Conservation (phyloP, 345 rosid species). For the Lumnitzera littorea region DNA sequence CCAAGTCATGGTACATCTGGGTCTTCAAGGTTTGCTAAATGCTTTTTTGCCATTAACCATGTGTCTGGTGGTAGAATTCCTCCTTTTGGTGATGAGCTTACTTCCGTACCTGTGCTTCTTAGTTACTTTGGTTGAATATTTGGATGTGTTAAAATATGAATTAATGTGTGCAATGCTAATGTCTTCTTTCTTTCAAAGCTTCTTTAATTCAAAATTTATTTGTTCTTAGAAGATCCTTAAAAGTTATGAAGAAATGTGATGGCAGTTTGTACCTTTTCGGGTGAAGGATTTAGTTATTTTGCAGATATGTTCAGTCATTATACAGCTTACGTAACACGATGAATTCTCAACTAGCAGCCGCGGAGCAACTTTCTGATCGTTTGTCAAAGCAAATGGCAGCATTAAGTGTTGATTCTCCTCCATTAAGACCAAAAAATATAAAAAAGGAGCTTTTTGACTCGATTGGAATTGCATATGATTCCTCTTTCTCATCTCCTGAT, state of each 20-base stretch:
- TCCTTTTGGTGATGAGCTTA: too few relatives aligned
- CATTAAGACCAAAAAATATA: conserved; percentile 42
- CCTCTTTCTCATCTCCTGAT: conserved; percentile 72
- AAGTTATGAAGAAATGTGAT: conserved; percentile 1
- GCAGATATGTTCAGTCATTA: conserved; percentile 64
- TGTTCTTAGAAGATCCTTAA: neutral
- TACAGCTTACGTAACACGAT: conserved; percentile 67
- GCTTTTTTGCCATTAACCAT: conserved; percentile 5
- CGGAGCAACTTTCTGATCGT: conserved; percentile 76
- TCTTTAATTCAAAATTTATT: neutral
- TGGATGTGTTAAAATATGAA: too few relatives aligned
- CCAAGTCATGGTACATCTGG: conserved; percentile 40
- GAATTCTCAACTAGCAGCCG: conserved; percentile 76
- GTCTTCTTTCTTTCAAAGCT: too few relatives aligned
- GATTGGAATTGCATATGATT: conserved; percentile 76
- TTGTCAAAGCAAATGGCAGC: conserved; percentile 81
- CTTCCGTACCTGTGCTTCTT: too few relatives aligned
- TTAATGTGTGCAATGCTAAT: too few relatives aligned
- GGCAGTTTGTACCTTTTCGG: neutral
- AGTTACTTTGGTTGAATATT: too few relatives aligned
- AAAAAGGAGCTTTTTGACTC: conserved; percentile 83
- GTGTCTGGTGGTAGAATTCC: too few relatives aligned
- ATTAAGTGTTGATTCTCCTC: conserved; percentile 64
- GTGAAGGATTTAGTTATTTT: conserved; percentile 17
- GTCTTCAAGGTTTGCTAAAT: conserved; percentile 52